Conservation (phyloP, 2,329 filamentous ascomycete species). For the Ceratocystis smalleyi region DNA sequence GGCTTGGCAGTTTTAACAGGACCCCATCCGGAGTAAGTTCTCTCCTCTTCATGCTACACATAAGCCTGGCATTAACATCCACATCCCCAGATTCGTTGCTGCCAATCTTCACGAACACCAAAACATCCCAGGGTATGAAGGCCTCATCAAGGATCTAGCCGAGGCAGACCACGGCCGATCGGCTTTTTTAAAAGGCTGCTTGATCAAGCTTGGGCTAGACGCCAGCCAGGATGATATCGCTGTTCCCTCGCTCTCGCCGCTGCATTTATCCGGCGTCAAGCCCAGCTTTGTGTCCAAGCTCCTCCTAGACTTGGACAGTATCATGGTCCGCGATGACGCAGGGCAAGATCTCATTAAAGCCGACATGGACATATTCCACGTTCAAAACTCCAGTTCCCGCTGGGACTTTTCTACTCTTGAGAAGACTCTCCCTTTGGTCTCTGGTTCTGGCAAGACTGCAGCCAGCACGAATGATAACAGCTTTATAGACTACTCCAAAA, state of each 20-base stretch:
- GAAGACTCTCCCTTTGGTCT: constrained; percentile 15
- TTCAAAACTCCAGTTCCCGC: constrained; percentile 50
- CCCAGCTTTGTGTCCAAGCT: constrained; percentile 51
- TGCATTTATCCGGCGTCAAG: constrained; percentile 60
- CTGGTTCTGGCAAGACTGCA: neutral
- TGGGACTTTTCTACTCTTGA: constrained; percentile 35
- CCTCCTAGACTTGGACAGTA: constrained; percentile 48
- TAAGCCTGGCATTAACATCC: constrained; percentile 14
- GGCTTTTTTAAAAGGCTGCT: constrained; percentile 62
- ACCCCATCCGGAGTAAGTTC: constrained; percentile 69
- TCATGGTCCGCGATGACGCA: constrained; percentile 45
- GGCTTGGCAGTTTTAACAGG: constrained; percentile 69
- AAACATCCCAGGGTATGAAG: constrained; percentile 51
- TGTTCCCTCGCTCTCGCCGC: constrained; percentile 62
- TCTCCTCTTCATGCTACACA: neutral
- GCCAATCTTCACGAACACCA: constrained; percentile 57
- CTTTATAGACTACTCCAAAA: constrained; percentile 57
- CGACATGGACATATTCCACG: constrained; percentile 67
- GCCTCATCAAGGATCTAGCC: constrained; percentile 51
- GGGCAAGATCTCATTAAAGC: constrained; percentile 59
- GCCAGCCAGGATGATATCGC: constrained; percentile 53
- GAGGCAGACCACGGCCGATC: constrained; percentile 55
- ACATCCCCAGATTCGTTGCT: constrained; percentile 55
- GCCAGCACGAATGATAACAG: constrained; percentile 31
- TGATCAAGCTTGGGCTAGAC: constrained; percentile 67